Evolutionary conservation across 164 flowering plant species (phyloP).

Genomic region (Protea cynaroides): DNA sequence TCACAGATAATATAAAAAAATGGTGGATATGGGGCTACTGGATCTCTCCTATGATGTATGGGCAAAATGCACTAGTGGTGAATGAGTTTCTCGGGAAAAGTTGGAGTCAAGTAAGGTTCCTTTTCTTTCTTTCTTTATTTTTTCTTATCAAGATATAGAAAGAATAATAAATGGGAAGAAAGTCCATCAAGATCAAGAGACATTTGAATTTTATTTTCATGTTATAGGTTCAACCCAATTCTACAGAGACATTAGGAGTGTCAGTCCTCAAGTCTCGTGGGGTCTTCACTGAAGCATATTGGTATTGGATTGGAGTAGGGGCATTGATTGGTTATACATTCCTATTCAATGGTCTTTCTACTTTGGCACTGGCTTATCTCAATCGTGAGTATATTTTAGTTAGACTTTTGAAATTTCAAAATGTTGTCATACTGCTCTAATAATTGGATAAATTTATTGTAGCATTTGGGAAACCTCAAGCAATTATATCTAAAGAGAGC

Average conservation of each 20-base stretch:
- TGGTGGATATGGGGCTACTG: constrained; percentile 76
- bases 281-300: constrained; percentile 24
- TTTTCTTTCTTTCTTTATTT: too few species aligned
- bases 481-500: constrained; percentile 8
- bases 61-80: constrained; percentile 37
- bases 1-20: constrained; percentile 30
- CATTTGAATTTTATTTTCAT: background rate
- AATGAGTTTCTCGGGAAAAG: constrained; percentile 56
- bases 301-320: constrained; percentile 40
- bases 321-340: constrained; percentile 23
- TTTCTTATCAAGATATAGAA: too few species aligned
- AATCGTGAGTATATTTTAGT: constrained; percentile 16
- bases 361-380: constrained; percentile 25
- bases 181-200: background rate
- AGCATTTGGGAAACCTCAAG: constrained; percentile 5
- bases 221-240: constrained; percentile 13
- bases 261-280: constrained; percentile 22
- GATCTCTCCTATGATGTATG: constrained; percentile 59
- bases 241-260: constrained; percentile 25
- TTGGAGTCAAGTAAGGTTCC: constrained; percentile 46
- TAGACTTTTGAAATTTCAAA: background rate
- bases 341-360: constrained; percentile 26
- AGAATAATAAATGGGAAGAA: background rate
- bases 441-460: background rate
- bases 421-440: background rate